These are phyloP conservation scores for Penicillium ucsense DNA, from an alignment of 495 filamentous ascomycete species.

Conservation along the genomic window DNA sequence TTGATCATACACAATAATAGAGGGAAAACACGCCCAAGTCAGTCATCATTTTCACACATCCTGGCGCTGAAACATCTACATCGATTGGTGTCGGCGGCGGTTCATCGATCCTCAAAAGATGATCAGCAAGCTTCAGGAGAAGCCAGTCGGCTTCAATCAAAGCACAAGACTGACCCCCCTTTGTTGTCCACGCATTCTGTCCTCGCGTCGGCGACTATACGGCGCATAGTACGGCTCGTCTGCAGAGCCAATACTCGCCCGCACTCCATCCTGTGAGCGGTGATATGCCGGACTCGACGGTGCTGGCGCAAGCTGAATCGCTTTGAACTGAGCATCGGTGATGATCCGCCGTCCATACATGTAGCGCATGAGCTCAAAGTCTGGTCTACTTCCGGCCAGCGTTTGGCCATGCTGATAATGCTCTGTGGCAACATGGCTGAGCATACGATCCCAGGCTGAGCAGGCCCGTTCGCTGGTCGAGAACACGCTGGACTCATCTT, in stretches of 20 bases:
- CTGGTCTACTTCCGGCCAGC: conserved; percentile 29
- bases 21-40: too few relatives aligned
- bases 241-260: conserved; percentile 33
- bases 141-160: background rate
- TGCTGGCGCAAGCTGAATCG: conserved; percentile 32
- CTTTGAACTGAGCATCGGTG: conserved; percentile 37
- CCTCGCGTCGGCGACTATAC: conserved; percentile 36
- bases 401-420: conserved; percentile 34
- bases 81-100: too few relatives aligned
- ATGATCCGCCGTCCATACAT: conserved; percentile 33
- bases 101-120: background rate
- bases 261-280: conserved; percentile 30
- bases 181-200: conserved; percentile 31
- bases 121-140: too few relatives aligned
- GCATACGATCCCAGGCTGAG: conserved; percentile 30
- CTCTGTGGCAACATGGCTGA: conserved; percentile 27
- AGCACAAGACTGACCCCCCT: conserved; percentile 28
- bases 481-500: too few relatives aligned
- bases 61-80: too few relatives aligned
- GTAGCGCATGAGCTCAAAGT: conserved; percentile 39
- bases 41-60: too few relatives aligned
- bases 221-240: conserved; percentile 38
- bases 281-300: conserved; percentile 38
- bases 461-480: background rate
- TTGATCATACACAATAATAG: too few relatives aligned